Evolutionary conservation across 179 eudicot genomes (phyloP).

Genomic region (Spinacia oleracea): DNA sequence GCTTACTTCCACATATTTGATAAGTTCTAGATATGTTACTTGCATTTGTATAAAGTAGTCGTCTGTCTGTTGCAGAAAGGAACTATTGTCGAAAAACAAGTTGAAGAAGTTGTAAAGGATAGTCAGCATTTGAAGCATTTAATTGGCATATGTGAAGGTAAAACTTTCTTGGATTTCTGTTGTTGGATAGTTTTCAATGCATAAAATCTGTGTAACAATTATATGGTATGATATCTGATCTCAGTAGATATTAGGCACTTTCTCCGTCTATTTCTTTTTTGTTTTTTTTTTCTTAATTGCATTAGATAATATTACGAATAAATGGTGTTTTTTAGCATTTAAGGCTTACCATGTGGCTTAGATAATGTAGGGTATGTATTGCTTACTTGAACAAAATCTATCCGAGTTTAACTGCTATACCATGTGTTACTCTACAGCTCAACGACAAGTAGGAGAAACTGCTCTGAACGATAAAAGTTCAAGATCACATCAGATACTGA

Average conservation of each 20-base stretch:
- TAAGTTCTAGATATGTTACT: not conserved
- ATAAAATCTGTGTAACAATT: not conserved
- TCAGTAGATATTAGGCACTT: not conserved
- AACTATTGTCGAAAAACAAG: conserved; percentile 49
- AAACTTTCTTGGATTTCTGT: not conserved
- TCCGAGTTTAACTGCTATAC: not conserved
- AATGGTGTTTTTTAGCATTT: not conserved
- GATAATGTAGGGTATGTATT: not conserved
- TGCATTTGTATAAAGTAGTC: not conserved
- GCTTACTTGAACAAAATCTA: not conserved
- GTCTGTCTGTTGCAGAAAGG: conserved; percentile 42
- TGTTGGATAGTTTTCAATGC: not conserved
- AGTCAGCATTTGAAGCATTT: conserved; percentile 44
- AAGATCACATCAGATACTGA: conserved; percentile 88
- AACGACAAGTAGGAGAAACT: conserved; percentile 95
- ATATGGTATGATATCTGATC: not conserved
- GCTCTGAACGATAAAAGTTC: conserved; percentile 93
- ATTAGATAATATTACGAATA: not conserved
- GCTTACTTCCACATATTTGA: conserved; percentile 17
- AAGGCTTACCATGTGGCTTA: not conserved
- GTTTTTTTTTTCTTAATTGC: not conserved
- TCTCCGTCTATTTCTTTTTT: not conserved
- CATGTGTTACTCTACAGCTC: conserved; percentile 54
- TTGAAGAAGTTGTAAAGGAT: conserved; percentile 44
- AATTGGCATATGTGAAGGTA: conserved; percentile 51